Conservation (phyloP, 1,284 basidiomycete genomes). For the Ceratorhiza oryzae-sativae region DNA sequence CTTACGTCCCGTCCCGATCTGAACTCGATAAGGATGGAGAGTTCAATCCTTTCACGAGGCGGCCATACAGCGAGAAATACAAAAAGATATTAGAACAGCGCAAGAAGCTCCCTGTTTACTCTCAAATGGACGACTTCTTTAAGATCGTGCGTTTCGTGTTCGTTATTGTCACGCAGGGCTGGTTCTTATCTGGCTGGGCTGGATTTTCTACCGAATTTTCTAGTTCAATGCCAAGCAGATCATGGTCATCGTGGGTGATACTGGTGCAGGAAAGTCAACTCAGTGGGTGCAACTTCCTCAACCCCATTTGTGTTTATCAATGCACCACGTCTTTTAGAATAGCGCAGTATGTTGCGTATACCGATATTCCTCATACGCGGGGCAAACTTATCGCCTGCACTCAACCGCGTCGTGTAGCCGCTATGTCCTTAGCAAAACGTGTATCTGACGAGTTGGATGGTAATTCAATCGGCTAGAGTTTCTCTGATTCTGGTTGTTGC, state of each 20-base stretch:
- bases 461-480: no score
- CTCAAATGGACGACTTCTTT: constrained; percentile 93
- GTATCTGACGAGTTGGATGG: constrained; percentile 99
- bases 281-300: constrained; percentile 64
- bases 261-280: constrained; percentile 97
- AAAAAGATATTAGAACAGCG: constrained; percentile 85
- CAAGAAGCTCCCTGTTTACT: constrained; percentile 89
- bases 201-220: background rate
- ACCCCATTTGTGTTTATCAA: no score
- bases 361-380: constrained; percentile 87
- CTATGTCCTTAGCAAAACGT: constrained; percentile 98
- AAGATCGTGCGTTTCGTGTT: constrained; percentile 65
- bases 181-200: constrained; percentile 39
- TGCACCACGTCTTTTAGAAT: constrained; percentile 66
- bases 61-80: constrained; percentile 80
- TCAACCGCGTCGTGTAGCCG: constrained; percentile 95
- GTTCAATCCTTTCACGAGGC: constrained; percentile 87
- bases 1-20: constrained; percentile 6
- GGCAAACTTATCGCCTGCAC: constrained; percentile 96
- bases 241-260: constrained; percentile 97
- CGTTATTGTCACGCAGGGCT: constrained; percentile 46
- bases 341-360: constrained; percentile 94
- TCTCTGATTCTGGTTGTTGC: no score
- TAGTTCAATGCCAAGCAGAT: constrained; percentile 89
- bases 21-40: constrained; percentile 76